Base-by-base conservation (phyloP, 768 basidiomycete genomes). In the Phanerochaete carnosa region DNA sequence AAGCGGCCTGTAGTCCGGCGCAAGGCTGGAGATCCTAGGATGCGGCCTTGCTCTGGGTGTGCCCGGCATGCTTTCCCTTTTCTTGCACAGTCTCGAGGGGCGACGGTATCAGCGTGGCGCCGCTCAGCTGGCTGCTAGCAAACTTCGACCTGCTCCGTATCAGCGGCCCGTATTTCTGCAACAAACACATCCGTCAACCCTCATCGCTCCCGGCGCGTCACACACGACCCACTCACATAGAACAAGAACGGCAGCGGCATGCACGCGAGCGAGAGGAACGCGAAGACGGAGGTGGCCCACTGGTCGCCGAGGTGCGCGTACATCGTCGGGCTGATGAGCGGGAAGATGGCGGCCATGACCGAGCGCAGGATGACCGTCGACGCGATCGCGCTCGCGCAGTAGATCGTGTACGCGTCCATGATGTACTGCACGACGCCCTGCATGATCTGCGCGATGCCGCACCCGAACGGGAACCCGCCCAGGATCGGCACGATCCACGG, bases 401-500 rank as follows among this genome's bases (percentile, higher is more conserved):
- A 86, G 46, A 88, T 75, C 46, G 78, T 77, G 75, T 90, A 90
- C 15, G 83, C 75, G 66, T 90, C 88, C 81, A 91, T 86, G 59
- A 90, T 77, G 74, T 90, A 90, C 2, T 84, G 83, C 45, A 85
- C 82, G n/a, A 87, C 72, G 47, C 81, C 80, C 64, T 86, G 81
- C 74, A 89, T 76, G 59, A 90, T 82, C 62, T 84, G 76, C n/a
- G 87, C 79, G 59, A 86, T 80, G 16, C 85, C 84, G 19, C 75
- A 68, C 26, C 89, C 90, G 70, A 90, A 90, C 13, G 88, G 88
- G 12, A 83, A 74, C 16, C 83, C 86, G 19, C 83, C 84, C 39
- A 89, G 70, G 70, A 90, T 83, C 13, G 88, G 85, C 2, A 85
- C 83, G 59, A 87, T 81, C 83, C 84, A 89, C 66, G 83, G 89